Base-by-base conservation (phyloP, 139 green algal genomes). In the Yamagishiella unicocca region DNA sequence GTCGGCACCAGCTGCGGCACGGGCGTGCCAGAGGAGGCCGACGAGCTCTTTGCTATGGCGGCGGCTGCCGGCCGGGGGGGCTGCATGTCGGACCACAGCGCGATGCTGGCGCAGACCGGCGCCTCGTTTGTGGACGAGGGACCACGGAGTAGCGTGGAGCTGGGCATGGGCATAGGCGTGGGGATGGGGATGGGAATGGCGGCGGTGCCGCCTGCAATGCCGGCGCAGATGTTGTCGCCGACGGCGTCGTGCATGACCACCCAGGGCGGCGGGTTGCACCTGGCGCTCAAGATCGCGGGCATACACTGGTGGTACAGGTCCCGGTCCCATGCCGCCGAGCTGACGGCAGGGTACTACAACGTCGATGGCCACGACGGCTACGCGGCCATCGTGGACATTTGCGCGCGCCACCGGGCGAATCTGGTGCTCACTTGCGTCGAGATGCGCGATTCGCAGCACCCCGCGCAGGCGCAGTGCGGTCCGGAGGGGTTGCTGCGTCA, bases 291-390 rank as follows among this genome's bases (percentile, higher is more conserved):
- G 91, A 94, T 99, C n/a, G 95, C 98, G 0, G 98, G 98, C 50
- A 96, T 99, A 66, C 98, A 99, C 83, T 99, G 97, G 97, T 99
- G 96, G 96, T 99, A 96, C 90, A 93, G 94, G 62, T 96, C 90
- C 21, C 91, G 88, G 31, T 96, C 91, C 29, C 97, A 99, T 87
- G 96, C 96, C 0, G 97, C 96, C 19, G 97, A 99, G 92, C 89
- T 99, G 38, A 99, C 97, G 2, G 97, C 97, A 4, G 97, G 97
- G 3, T 99, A 99, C 94, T 99, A 97, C 93, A 99, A 99, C 91
- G 95, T 93, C 24, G 92, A 92, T 6, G 79, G 84, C 9, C 89
- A 86, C 17, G 95, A 98, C 90, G 97, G 96, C 64, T 99, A 99
- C 90, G 82, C 83, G 9, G 58, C 82, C 1, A 92, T 98, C 7